Conservation (phyloP, 306 rosid species). For the Ochetophila trinervis region DNA sequence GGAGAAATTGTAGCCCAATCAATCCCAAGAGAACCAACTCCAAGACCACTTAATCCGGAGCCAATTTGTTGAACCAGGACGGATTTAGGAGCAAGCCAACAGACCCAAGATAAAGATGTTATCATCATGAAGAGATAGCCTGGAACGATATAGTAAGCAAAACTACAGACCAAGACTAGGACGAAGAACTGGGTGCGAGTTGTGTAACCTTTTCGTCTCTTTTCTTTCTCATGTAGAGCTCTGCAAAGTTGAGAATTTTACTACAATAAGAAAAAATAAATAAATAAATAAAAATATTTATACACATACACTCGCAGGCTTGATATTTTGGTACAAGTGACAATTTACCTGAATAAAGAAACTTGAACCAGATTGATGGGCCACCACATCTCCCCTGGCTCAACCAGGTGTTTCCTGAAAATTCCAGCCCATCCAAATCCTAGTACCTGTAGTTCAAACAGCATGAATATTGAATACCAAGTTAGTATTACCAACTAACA, state of each 20-base stretch:
- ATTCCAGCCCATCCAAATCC: conserved; percentile 90
- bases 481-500: too few relatives aligned
- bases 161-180: conserved; percentile 41
- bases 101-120: conserved; percentile 68
- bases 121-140: conserved; percentile 52
- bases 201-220: conserved; percentile 48
- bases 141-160: conserved; percentile 67
- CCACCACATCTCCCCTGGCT: conserved; percentile 91
- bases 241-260: conserved; percentile 28
- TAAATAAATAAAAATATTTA: neutral
- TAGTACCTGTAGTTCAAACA: conserved; percentile 32
- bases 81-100: conserved; percentile 65
- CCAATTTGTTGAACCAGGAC: conserved; percentile 67
- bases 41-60: conserved; percentile 73
- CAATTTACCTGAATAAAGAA: conserved; percentile 56
- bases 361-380: conserved; percentile 77
- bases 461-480: neutral
- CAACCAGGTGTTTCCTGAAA: conserved; percentile 63
- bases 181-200: conserved; percentile 59
- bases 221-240: conserved; percentile 71
- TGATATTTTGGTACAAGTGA: neutral
- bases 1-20: conserved; percentile 77
- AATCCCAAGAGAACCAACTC: conserved; percentile 57
- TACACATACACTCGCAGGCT: neutral
- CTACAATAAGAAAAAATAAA: neutral